phyloP scores from a whole-genome alignment of 306 rosid genomes.

The Lathyrus tuberosus region DNA sequence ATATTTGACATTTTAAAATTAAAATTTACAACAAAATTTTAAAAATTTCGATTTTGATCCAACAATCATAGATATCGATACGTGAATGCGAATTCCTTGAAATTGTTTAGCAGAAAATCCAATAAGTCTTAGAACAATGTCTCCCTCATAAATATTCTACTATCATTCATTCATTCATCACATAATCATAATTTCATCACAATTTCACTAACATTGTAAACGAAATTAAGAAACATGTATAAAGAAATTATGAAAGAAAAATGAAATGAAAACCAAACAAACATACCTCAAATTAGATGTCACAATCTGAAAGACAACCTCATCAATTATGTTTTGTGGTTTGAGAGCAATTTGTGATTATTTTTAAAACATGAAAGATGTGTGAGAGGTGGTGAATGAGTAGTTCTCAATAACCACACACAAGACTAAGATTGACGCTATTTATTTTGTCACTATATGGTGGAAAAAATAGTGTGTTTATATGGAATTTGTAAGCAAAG shows the following conservation, averaged over 20 bases:
- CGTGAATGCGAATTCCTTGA: neutral
- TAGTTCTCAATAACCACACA: neutral
- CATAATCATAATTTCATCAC: neutral
- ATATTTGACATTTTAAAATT: neutral
- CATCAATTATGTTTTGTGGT: slow-evolving; percentile 5
- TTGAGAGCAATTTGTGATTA: slow-evolving; percentile 2
- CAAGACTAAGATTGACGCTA: neutral
- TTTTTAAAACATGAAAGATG: slow-evolving; percentile 9
- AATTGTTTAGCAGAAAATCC: neutral
- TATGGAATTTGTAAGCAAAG: neutral
- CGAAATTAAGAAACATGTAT: neutral
- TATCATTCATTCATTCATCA: neutral
- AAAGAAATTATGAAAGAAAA: neutral
- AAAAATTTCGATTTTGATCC: neutral
- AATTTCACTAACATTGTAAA: neutral
- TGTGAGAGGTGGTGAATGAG: slow-evolving; percentile 1
- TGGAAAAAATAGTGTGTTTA: neutral
- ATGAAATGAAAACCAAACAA: neutral
- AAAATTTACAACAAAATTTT: neutral
- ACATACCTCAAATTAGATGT: slow-evolving; percentile 11
- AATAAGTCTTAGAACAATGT: neutral
- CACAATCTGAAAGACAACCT: slow-evolving; percentile 5
- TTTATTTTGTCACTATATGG: slow-evolving; percentile 1
- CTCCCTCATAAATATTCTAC: neutral
- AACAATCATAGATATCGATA: neutral